Base-by-base conservation (phyloP, 805 yeast genomes). In the Jamesozyma piceae region DNA sequence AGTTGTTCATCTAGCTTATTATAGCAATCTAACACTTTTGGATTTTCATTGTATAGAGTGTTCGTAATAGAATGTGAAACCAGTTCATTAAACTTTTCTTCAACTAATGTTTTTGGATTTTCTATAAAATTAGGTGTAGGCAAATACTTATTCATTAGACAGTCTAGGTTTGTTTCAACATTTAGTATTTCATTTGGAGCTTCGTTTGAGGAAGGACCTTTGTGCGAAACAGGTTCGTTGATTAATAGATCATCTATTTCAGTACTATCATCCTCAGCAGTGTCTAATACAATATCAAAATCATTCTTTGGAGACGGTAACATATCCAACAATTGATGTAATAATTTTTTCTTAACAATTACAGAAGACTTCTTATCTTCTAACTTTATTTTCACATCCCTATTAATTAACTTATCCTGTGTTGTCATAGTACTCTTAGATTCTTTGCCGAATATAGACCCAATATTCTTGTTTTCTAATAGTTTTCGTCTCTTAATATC, bases 231-330 rank as follows among this genome's bases (percentile, higher is more conserved):
- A 11, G n/a, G 24, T 5, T 32, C 36, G 8, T 27, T 26, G 15
- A 28, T 38, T 2, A 21, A 36, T 19, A 41, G 43, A 11, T 37
- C 36, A 3, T 43, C 53, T 9, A 43, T 55, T 3, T 43, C 55
- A 1, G 15, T 10, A 19, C 55, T 59, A 13, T 54, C 63, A 3
- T 63, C 68, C 4, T 62, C 68, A n/a, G n/a, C n/a, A n/a, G n/a
- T n/a, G 22, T 60, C 62, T 3, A 60, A 46, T 1, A 58, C 50
- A 8, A 73, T 57, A 43, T 73, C 76, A 47, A 69, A 73, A 39
- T 73, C 75, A 46, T 74, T 72, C 45, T 61, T 62, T 0, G 76
- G 73, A n/a, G 51, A 43, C 1, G 76, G 73, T 18, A 71, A 49
- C 1, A 46, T 37, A 1, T 57, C 55, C 31, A 71, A 63, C 35